Conservation (phyloP, 2,329 filamentous ascomycete species). For the Exophiala sp. region DNA sequence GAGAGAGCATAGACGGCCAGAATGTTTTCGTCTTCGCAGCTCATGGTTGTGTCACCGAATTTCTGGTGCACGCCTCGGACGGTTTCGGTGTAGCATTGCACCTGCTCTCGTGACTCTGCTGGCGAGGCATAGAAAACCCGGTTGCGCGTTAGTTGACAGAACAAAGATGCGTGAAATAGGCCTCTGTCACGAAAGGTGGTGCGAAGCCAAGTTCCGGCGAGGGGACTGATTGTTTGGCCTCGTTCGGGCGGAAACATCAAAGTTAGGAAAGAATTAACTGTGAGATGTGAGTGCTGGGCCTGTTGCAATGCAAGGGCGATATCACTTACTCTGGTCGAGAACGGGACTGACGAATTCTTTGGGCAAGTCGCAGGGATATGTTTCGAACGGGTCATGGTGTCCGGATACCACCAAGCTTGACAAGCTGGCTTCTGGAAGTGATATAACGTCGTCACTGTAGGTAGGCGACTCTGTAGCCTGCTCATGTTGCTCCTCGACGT, state of each 20-base stretch:
- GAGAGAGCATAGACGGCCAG: conserved; percentile 37
- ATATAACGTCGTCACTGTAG: neutral
- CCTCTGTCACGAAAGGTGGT: conserved; percentile 20
- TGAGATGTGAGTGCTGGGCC: neutral
- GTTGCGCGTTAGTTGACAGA: conserved; percentile 22
- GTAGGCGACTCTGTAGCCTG: neutral
- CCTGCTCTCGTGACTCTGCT: conserved; percentile 13
- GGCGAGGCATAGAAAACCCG: conserved; percentile 9
- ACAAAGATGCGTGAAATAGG: conserved; percentile 24
- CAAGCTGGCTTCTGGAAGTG: conserved; percentile 1
- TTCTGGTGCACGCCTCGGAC: conserved; percentile 37
- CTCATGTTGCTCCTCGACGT: conserved; percentile 1
- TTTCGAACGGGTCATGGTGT: conserved; percentile 19
- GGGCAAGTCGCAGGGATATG: conserved; percentile 18
- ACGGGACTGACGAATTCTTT: conserved; percentile 20
- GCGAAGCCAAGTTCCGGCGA: conserved; percentile 17
- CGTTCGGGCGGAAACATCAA: conserved; percentile 20
- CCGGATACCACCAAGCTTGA: conserved; percentile 12
- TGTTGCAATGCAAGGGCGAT: neutral
- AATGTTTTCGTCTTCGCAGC: conserved; percentile 35
- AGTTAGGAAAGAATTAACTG: conserved; percentile 16
- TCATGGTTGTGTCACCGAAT: conserved; percentile 32
- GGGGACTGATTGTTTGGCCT: conserved; percentile 11
- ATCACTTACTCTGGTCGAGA: conserved; percentile 16
- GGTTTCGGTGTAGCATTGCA: conserved; percentile 31